Conservation (phyloP, 768 basidiomycete species). For the Zangia roseola region DNA sequence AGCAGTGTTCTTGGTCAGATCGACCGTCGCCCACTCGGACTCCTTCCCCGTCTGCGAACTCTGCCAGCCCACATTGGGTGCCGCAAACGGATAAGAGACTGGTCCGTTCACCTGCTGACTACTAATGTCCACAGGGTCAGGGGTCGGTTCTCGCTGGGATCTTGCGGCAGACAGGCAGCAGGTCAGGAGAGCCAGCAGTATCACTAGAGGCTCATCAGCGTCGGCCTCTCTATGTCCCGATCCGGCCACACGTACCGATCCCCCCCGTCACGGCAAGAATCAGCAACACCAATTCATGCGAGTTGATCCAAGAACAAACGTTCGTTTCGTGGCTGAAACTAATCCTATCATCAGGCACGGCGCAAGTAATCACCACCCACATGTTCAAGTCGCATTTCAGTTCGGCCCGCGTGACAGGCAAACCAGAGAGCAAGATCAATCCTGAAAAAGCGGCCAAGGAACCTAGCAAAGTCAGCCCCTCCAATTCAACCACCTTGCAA, state of each 20-base stretch:
- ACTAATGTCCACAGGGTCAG: not conserved
- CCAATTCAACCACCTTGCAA: not conserved
- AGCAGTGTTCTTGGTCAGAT: not conserved
- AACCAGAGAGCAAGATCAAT: conserved; percentile 5
- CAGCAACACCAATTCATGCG: not conserved
- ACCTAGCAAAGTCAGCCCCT: conserved; percentile 2
- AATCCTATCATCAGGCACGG: too few species aligned
- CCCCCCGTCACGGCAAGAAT: not conserved
- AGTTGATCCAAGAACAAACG: conserved; percentile 9
- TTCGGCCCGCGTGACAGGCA: conserved; percentile 13
- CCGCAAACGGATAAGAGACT: conserved; percentile 5
- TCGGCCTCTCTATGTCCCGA: not conserved
- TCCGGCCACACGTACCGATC: conserved; percentile 1
- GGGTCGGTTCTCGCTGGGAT: not conserved
- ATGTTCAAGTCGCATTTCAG: conserved; percentile 5
- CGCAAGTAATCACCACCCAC: not conserved
- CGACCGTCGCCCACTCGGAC: conserved; percentile 1
- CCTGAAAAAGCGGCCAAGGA: not conserved
- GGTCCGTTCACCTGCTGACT: not conserved
- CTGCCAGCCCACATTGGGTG: not conserved
- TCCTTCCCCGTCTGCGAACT: not conserved
- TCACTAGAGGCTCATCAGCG: conserved; percentile 1
- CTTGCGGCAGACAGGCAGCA: not conserved
- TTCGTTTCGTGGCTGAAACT: not conserved
- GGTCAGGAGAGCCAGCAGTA: conserved; percentile 1